Evolutionary conservation across 2,329 filamentous ascomycete species (phyloP).

Genomic region (Fusarium scirpi): DNA sequence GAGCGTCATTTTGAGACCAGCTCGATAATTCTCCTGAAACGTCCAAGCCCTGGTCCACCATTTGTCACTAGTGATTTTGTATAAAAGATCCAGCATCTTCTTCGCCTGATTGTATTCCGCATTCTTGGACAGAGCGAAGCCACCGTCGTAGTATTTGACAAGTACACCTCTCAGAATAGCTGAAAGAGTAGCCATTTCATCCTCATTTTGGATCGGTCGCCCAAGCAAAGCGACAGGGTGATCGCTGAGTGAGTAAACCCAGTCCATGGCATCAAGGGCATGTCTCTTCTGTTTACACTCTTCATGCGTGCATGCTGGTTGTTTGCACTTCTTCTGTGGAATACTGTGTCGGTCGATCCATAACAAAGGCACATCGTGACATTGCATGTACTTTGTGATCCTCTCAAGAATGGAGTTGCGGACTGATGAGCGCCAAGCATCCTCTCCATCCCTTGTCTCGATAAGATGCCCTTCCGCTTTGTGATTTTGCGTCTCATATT

Average conservation of each 20-base stretch:
- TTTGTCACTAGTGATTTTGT: slow-evolving; percentile 43
- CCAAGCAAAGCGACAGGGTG: slow-evolving; percentile 49
- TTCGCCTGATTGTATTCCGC: slow-evolving; percentile 11
- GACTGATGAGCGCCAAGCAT: slow-evolving; percentile 32
- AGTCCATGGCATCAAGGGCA: slow-evolving; percentile 50
- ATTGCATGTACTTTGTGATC: slow-evolving; percentile 43
- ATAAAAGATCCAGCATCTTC: slow-evolving; percentile 39
- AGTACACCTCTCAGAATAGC: slow-evolving; percentile 39
- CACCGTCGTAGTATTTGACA: slow-evolving; percentile 19
- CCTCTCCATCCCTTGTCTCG: slow-evolving; percentile 5
- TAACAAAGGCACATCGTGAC: slow-evolving; percentile 31
- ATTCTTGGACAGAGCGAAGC: slow-evolving; percentile 5
- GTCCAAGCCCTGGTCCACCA: slow-evolving; percentile 53
- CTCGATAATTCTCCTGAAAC: slow-evolving; percentile 52
- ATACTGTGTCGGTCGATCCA: slow-evolving; percentile 51
- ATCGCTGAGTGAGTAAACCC: slow-evolving; percentile 48
- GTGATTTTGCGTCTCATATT: slow-evolving; percentile 12
- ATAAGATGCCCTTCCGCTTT: slow-evolving; percentile 13
- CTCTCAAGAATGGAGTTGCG: slow-evolving; percentile 45
- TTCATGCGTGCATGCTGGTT: slow-evolving; percentile 21
- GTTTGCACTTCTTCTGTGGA: slow-evolving; percentile 40
- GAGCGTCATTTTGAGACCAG: slow-evolving; percentile 45
- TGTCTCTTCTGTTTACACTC: slow-evolving; percentile 44
- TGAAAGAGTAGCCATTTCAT: slow-evolving; percentile 20
- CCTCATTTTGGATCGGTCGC: slow-evolving; percentile 20